Evolutionary conservation across 163 green algal genomes (phyloP).

Genomic region (Chloromonas sp.): DNA sequence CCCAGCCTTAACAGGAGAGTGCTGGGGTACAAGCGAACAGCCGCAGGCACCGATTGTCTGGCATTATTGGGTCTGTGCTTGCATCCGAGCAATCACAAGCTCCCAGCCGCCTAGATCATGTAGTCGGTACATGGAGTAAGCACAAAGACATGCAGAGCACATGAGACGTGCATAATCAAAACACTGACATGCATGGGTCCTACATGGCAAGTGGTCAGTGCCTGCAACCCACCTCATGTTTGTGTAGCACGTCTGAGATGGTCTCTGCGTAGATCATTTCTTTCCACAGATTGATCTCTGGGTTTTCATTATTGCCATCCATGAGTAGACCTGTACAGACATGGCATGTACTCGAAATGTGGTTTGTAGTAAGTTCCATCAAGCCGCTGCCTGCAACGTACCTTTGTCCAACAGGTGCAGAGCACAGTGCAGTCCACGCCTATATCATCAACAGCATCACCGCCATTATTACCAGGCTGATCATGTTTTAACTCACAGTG

Average conservation of each 20-base stretch:
- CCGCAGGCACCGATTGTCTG: neutral
- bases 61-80: neutral
- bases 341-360: too few relatives aligned
- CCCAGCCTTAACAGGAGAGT: neutral
- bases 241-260: constrained; percentile 1
- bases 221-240: neutral
- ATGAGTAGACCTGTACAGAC: neutral
- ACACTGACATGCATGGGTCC: too few relatives aligned
- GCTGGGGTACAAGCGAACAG: neutral
- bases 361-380: too few relatives aligned
- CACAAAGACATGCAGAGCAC: neutral
- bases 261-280: constrained; percentile 9
- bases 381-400: too few relatives aligned
- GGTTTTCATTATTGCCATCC: neutral
- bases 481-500: too few relatives aligned
- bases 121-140: neutral
- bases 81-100: neutral
- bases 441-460: too few relatives aligned
- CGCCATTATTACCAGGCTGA: too few relatives aligned
- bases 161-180: neutral
- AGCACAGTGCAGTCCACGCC: too few relatives aligned
- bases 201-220: too few relatives aligned
- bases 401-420: too few relatives aligned
- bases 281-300: constrained; percentile 13
- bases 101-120: too few relatives aligned